Evolutionary conservation across 2,329 filamentous ascomycete genomes (phyloP), one percentile per base, ranked within the genome.

Genomic region (Lachnellula arida): DNA sequence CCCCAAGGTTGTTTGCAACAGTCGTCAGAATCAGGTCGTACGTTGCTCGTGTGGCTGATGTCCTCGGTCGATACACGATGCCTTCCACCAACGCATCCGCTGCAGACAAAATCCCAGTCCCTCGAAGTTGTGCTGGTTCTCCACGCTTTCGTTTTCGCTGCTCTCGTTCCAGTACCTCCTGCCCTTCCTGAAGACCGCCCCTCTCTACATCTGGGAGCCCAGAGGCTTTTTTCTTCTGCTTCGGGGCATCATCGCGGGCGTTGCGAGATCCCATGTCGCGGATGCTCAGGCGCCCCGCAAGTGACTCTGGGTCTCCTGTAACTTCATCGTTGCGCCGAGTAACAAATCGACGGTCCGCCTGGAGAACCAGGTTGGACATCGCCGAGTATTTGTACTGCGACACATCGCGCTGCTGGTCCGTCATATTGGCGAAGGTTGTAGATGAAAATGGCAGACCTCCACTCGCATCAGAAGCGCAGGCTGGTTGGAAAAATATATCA

Each of bases 321-420:
- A 91, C 87, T 77, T 99, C 95, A 75, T 99, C 93, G 66, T 87
- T 91, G 68, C 91, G 86, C 72, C 94, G 86, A 62, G 91, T 91
- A 67, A 96, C 88, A 72, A 99, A 97, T 68, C 94, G 88, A 77
- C 92, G 88, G 79, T 99, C 94, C 78, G 91, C 92, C 89, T 99
- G 94, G 84, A 99, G 90, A 72, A 99, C 94, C 91, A 99, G 88
- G 85, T 99, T 99, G 78, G 94, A 99, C 94, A 99, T 97, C 74
- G 90, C 91, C 85, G 91, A 91, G 84, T 97, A 96, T 76, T 97
- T 97, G 83, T 96, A 97, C 76, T 96, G 92, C 75, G 91, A 92
- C 69, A 96, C 89, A 87, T 94, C 85, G 75, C 83, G 84, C 70
- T 86, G 79, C 73, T 84, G 80, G 73, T 86, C 88, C 74, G 88